Percentiles rank a stretch among this genome's conserved stretches.
phyloP scores from a whole-genome alignment of 306 rosid species.

The Acacia melanoxylon region DNA sequence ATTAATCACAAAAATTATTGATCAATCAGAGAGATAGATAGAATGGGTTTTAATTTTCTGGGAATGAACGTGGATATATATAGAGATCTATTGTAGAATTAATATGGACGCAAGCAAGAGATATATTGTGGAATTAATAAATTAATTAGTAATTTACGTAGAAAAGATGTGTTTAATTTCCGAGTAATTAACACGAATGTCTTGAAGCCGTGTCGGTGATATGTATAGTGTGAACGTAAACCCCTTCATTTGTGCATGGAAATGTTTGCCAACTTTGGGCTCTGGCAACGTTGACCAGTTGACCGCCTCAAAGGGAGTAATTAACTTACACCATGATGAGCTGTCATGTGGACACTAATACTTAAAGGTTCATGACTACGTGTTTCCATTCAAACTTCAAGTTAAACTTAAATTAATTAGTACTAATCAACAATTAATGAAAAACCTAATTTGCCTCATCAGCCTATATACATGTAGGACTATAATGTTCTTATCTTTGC shows the following conservation, averaged over 20 bases:
- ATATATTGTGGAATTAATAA: background rate
- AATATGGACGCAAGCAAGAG: background rate
- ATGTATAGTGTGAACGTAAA: background rate
- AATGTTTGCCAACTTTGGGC: background rate
- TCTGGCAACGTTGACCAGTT: background rate
- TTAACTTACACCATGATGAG: too few relatives aligned
- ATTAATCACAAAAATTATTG: background rate
- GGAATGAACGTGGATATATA: background rate
- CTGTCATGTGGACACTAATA: too few relatives aligned
- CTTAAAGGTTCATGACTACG: too few relatives aligned
- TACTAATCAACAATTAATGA: too few relatives aligned
- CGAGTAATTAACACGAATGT: background rate
- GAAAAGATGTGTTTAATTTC: background rate
- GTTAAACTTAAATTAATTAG: too few relatives aligned
- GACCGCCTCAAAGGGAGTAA: background rate
- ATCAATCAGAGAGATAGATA: background rate
- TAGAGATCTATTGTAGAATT: too few relatives aligned
- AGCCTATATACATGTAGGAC: too few relatives aligned
- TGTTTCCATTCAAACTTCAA: too few relatives aligned
- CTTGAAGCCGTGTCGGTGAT: background rate
- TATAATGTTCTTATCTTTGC: too few relatives aligned
- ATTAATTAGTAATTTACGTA: background rate
- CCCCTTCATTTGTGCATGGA: background rate
- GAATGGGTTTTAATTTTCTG: background rate
- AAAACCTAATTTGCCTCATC: too few relatives aligned